phyloP scores from a whole-genome alignment of 2,329 filamentous ascomycete genomes.

The Alternaria sp. region DNA sequence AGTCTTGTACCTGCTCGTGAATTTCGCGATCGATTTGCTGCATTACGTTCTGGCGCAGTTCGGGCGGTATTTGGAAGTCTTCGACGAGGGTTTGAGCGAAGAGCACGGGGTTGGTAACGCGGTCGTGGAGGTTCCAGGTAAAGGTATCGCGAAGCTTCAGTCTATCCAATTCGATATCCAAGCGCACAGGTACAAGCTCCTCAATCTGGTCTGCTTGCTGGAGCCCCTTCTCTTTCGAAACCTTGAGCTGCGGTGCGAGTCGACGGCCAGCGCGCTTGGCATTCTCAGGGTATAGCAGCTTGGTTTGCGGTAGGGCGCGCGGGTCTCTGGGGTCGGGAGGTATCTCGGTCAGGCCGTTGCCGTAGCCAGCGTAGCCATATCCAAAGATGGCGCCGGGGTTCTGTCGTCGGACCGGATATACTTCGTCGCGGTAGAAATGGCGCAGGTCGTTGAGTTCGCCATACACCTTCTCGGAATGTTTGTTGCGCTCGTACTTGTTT shows the following conservation, averaged over 20 bases:
- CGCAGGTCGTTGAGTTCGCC: conserved; percentile 52
- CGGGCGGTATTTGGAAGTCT: conserved; percentile 78
- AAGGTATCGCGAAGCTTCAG: conserved; percentile 96
- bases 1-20: conserved; percentile 88
- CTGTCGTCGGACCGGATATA: conserved; percentile 66
- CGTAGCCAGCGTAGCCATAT: conserved; percentile 83
- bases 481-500: conserved; percentile 58
- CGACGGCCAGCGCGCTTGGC: conserved; percentile 79
- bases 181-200: conserved; percentile 85
- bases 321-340: conserved; percentile 52
- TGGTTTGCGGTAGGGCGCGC: conserved; percentile 54
- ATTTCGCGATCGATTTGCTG: conserved; percentile 77
- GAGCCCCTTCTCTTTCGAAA: conserved; percentile 76
- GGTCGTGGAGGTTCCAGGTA: conserved; percentile 97
- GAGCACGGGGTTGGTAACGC: conserved; percentile 76
- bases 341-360: conserved; percentile 79
- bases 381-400: conserved; percentile 68
- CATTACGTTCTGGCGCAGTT: conserved; percentile 62
- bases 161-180: conserved; percentile 96
- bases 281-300: conserved; percentile 79
- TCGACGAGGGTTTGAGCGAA: conserved; percentile 92
- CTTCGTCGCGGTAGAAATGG: conserved; percentile 36
- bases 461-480: conserved; percentile 68
- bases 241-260: conserved; percentile 73
- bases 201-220: conserved; percentile 94